phyloP scores from a whole-genome alignment of 2,329 filamentous ascomycete genomes.

The Fusarium foetens region DNA sequence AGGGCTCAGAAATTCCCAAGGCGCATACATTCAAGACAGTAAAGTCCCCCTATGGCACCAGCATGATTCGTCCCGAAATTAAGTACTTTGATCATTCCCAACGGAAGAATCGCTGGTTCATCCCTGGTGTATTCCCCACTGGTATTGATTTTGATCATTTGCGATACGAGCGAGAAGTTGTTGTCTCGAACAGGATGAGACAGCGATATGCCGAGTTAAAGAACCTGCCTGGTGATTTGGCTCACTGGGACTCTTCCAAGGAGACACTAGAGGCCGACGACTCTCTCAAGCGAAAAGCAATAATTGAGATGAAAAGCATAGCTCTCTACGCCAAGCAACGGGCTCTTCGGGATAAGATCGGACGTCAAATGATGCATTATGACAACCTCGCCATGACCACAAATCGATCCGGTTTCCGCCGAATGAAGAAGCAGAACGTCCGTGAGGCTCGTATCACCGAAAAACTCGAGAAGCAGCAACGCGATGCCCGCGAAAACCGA shows the following conservation, averaged over 20 bases:
- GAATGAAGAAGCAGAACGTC: conserved; percentile 96
- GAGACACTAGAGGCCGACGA: conserved; percentile 77
- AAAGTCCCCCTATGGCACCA: conserved; percentile 74
- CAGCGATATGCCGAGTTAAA: conserved; percentile 87
- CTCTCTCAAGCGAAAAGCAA: conserved; percentile 83
- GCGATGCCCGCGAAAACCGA: conserved; percentile 92
- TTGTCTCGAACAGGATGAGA: conserved; percentile 89
- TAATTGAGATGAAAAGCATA: conserved; percentile 96
- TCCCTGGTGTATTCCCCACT: conserved; percentile 88
- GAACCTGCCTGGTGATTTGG: conserved; percentile 83
- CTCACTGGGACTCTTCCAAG: conserved; percentile 84
- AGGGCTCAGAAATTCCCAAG: conserved; percentile 50
- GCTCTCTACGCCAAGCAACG: conserved; percentile 89
- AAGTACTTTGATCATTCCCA: conserved; percentile 82
- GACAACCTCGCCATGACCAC: conserved; percentile 98
- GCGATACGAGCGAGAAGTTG: conserved; percentile 85
- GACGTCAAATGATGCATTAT: conserved; percentile 91
- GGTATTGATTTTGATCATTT: conserved; percentile 89
- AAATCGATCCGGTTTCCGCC: conserved; percentile 88
- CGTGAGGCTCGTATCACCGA: conserved; percentile 97
- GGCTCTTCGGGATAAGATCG: conserved; percentile 84
- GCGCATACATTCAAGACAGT: conserved; percentile 74
- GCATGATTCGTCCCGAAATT: conserved; percentile 67
- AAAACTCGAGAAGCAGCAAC: conserved; percentile 98
- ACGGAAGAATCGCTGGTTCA: conserved; percentile 79